phyloP scores from a whole-genome alignment of 345 rosid genomes.

The Citrus reticulata region DNA sequence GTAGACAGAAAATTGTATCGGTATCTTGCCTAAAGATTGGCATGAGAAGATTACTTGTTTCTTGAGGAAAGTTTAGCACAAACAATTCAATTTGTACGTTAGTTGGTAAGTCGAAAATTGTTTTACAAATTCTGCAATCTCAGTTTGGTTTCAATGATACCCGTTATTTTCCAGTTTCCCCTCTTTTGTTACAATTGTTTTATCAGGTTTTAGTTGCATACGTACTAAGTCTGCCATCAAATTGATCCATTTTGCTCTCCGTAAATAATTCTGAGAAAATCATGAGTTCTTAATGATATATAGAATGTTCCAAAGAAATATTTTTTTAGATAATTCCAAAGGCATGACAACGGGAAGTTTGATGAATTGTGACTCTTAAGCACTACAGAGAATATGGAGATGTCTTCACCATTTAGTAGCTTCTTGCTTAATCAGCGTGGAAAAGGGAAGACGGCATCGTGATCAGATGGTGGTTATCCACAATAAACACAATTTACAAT shows the following conservation, averaged over 20 bases:
- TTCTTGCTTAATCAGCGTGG: background rate
- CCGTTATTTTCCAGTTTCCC: constrained; percentile 10
- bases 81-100: constrained; percentile 25
- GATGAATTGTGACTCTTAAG: background rate
- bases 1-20: constrained; percentile 86
- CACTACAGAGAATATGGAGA: too few species aligned
- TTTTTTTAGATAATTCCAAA: background rate
- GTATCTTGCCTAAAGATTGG: constrained; percentile 64
- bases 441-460: too few species aligned
- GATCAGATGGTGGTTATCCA: too few species aligned
- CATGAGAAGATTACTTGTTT: constrained; percentile 15
- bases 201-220: background rate
- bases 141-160: constrained; percentile 16
- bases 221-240: background rate
- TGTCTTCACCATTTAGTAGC: background rate
- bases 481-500: too few species aligned
- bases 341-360: background rate
- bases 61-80: constrained; percentile 17
- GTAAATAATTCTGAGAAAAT: background rate
- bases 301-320: background rate
- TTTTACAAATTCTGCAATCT: constrained; percentile 10
- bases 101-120: constrained; percentile 23
- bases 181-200: background rate
- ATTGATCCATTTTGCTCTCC: too few species aligned
- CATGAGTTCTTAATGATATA: background rate